Base-by-base conservation (phyloP, 2,329 filamentous ascomycete species). In the Diaporthe vexans region DNA sequence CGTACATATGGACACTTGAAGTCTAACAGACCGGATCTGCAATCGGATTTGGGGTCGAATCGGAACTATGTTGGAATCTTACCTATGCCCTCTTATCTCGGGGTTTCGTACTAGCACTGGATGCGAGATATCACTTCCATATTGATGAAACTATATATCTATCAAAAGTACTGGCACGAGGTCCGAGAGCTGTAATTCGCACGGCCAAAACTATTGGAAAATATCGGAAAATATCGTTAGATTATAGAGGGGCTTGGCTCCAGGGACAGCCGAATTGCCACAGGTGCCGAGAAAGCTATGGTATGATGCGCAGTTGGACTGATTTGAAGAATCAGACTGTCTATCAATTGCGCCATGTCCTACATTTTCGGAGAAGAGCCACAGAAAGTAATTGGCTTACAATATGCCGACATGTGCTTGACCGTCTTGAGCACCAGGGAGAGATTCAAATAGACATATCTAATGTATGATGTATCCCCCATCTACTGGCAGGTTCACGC, bases 401-500 rank as follows among this genome's bases (percentile, higher is more conserved):
- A 51, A 24, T 51, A 51, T 51, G 11, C 21, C 46, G 46, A 51
- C 46, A n/a, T 51, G 21, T 51, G 46, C 21, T 51, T 24, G 21
- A 21, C 4, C 46, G 46, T 51, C 46, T 51, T 10, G 46, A 51
- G 46, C 46, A n/a, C n/a, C 8, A 21, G 46, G 21, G 46, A 13
- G n/a, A n/a, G 15, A 51, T 13, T 13, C 21, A 51, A 19, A n/a
- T 21, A 21, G 4, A 6, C 48, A 37, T 9, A 26, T 19, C 21
- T 67, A 67, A 4, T 48, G 63, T 43, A 67, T 19, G 13, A 67
- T 15, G 26, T 52, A 67, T 15, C 63, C 63, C 2, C 63, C 63
- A 26, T 67, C 63, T 6, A 67, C 63, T 17, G 63, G 63, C 46
- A 67, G n/a, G 4, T 67, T 67, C 21, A 67, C 63, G 26, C 72